phyloP scores from a whole-genome alignment of 2,329 filamentous ascomycete genomes.

The Clonostachys sp. region DNA sequence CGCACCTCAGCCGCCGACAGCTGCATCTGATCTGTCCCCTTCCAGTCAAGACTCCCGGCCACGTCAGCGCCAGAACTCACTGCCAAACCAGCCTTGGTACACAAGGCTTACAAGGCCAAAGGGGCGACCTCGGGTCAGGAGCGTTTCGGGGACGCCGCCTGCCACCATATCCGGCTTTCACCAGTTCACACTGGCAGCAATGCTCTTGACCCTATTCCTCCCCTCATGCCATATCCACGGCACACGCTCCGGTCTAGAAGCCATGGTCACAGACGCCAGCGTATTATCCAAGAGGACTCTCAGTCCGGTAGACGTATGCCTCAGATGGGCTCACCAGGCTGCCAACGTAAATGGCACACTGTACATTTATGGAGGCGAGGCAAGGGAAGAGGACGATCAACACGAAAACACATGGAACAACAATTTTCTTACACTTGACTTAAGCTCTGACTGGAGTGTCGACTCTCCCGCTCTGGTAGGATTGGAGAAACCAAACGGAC shows the following conservation, averaged over 20 bases:
- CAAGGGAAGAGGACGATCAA: conserved; percentile 53
- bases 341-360: conserved; percentile 70
- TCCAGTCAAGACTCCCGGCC: not conserved
- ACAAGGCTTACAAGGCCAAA: conserved; percentile 29
- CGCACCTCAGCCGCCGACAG: not conserved
- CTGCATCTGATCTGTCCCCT: not conserved
- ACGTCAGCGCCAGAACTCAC: conserved; percentile 6
- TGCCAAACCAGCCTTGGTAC: conserved; percentile 32
- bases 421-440: conserved; percentile 66
- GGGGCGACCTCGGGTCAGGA: conserved; percentile 35
- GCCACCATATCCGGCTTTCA: conserved; percentile 32
- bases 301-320: conserved; percentile 44
- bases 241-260: conserved; percentile 27
- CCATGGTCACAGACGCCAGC: conserved; percentile 43
- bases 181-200: conserved; percentile 38
- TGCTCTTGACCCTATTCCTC: conserved; percentile 45
- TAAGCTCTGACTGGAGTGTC: conserved; percentile 69
- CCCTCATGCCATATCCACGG: conserved; percentile 39
- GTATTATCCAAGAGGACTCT: conserved; percentile 23
- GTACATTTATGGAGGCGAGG: conserved; percentile 71
- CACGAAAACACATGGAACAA: conserved; percentile 68
- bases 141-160: conserved; percentile 35
- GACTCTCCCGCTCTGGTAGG: conserved; percentile 58
- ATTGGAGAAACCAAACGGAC: conserved; percentile 60
- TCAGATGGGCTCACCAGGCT: conserved; percentile 63